Percentiles rank a stretch among this genome's conserved stretches.
phyloP scores from a whole-genome alignment of 148 eudicot genomes.

The Vaccinium corymbosum region DNA sequence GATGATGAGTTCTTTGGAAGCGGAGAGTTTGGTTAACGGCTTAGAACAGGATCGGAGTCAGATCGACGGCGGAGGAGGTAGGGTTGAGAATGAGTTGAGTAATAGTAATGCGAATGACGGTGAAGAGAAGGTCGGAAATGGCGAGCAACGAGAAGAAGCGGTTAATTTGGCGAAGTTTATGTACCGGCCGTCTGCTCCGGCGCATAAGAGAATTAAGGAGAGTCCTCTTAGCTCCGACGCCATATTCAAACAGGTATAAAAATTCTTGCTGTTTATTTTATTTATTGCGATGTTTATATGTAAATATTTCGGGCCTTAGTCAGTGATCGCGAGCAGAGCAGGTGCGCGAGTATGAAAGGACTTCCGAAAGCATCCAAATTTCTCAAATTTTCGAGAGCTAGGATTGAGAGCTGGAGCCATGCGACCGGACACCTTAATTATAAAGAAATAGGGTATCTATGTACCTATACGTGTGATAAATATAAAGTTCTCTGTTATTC shows the following conservation, averaged over 20 bases:
- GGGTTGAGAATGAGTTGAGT: conserved; percentile 12
- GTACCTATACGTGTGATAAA: not conserved
- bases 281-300: not conserved
- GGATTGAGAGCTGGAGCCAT: too few species aligned
- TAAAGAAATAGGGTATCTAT: not conserved
- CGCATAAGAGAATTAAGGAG: conserved; percentile 75
- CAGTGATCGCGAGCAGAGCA: too few species aligned
- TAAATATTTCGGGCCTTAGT: too few species aligned
- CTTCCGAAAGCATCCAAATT: too few species aligned
- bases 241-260: conserved; percentile 74
- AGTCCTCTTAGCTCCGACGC: conserved; percentile 94
- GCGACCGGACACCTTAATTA: too few species aligned
- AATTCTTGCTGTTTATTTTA: not conserved
- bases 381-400: too few species aligned
- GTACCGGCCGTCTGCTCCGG: conserved; percentile 71
- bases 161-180: conserved; percentile 27
- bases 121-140: conserved; percentile 27
- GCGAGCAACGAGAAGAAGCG: conserved; percentile 22
- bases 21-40: conserved; percentile 14
- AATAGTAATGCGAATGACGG: conserved; percentile 9
- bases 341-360: too few species aligned
- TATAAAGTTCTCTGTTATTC: not conserved
- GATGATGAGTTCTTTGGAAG: conserved; percentile 19
- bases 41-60: conserved; percentile 17
- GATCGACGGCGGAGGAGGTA: conserved; percentile 21